phyloP scores from a whole-genome alignment of 2,329 filamentous ascomycete genomes.

The Botrytis fragariae region DNA sequence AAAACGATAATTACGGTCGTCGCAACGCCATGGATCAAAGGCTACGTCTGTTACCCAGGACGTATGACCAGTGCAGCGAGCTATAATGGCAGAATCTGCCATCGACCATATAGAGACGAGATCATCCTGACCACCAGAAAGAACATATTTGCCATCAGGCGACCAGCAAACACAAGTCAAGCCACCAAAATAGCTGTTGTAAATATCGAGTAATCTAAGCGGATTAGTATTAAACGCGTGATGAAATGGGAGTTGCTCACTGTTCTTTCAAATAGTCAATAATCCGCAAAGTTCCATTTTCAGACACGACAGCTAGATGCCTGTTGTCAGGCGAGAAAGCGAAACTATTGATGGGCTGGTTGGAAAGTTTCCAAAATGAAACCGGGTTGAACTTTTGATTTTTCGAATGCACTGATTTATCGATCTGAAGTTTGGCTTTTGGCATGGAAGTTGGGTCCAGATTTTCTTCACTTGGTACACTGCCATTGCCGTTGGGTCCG shows the following conservation, averaged over 20 bases:
- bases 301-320: slow-evolving; percentile 84
- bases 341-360: slow-evolving; percentile 86
- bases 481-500: slow-evolving; percentile 34
- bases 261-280: slow-evolving; percentile 91
- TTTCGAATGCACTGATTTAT: slow-evolving; percentile 89
- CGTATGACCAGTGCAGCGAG: slow-evolving; percentile 90
- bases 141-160: slow-evolving; percentile 90
- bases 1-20: slow-evolving; percentile 92
- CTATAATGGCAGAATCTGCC: slow-evolving; percentile 77
- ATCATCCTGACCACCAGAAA: slow-evolving; percentile 95
- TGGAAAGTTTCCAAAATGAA: slow-evolving; percentile 87
- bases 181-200: slow-evolving; percentile 89
- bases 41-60: slow-evolving; percentile 93
- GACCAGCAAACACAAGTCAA: slow-evolving; percentile 96
- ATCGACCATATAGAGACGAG: slow-evolving; percentile 94
- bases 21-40: slow-evolving; percentile 96
- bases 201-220: slow-evolving; percentile 75
- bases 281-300: slow-evolving; percentile 85
- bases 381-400: slow-evolving; percentile 94
- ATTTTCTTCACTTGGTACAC: slow-evolving; percentile 35
- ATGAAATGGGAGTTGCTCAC: slow-evolving; percentile 49
- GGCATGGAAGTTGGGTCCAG: slow-evolving; percentile 33
- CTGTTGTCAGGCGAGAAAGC: slow-evolving; percentile 87
- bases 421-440: slow-evolving; percentile 60
- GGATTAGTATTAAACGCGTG: slow-evolving; percentile 22